Evolutionary conservation across 2,329 filamentous ascomycete genomes (phyloP).

Genomic region (Scedosporium minutisporum): DNA sequence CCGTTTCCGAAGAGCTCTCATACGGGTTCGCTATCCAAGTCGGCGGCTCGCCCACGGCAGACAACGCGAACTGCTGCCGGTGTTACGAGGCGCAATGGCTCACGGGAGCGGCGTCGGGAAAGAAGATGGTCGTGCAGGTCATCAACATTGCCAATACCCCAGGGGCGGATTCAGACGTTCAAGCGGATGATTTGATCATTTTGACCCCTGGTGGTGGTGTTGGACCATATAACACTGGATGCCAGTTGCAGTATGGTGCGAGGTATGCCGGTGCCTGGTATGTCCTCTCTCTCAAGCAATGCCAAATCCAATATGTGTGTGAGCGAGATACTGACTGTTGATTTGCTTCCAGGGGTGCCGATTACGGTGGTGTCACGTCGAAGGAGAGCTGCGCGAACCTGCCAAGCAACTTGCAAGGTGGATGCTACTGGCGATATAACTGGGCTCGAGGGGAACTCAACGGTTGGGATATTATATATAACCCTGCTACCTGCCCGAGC

Average conservation of each 20-base stretch:
- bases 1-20: constrained; percentile 12
- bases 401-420: constrained; percentile 2
- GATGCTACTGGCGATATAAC: constrained; percentile 8
- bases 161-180: constrained; percentile 9
- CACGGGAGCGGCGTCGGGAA: constrained; percentile 11
- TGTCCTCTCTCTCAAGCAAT: neutral
- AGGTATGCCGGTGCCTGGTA: neutral
- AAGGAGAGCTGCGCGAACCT: constrained; percentile 2
- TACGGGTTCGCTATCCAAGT: constrained; percentile 15
- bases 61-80: constrained; percentile 15
- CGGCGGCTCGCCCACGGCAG: constrained; percentile 10
- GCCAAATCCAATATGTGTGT: neutral
- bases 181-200: constrained; percentile 12
- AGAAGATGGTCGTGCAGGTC: constrained; percentile 14
- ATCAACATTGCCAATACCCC: constrained; percentile 10
- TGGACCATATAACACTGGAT: neutral
- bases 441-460: constrained; percentile 5
- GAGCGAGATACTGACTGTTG: neutral
- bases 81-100: constrained; percentile 14
- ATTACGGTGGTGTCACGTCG: neutral
- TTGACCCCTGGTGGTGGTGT: constrained; percentile 12
- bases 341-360: neutral
- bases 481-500: neutral
- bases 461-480: constrained; percentile 3
- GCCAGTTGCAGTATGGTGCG: neutral